Base-by-base conservation (phyloP, 208 protist species). In the Leishmania arabica region DNA sequence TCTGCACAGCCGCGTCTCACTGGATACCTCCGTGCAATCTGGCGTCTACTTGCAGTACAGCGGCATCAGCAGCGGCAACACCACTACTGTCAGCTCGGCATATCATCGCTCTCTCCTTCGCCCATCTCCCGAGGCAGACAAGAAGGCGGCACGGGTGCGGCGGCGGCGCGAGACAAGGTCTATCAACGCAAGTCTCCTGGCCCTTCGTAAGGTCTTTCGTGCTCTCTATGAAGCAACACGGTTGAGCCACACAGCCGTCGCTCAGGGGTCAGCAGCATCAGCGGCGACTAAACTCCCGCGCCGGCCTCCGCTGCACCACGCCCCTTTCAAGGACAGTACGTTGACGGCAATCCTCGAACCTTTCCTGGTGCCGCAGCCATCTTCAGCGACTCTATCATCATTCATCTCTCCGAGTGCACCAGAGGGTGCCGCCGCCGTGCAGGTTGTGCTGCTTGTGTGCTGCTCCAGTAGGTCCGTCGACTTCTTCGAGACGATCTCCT, bases 181-280 rank as follows among this genome's bases (percentile, higher is more conserved):
- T 84, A 97, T 97, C 78, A 97, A 97, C 86, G 89, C 87, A 47
- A 95, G 91, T n/a, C 83, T 97, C 72, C 86, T 97, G 42, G 92
- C 92, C 15, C 86, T 97, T 60, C 91, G 91, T 9, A 93, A 95
- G 68, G 94, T 97, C 11, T 86, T 97, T 9, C 92, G 93, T 58
- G 85, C 82, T 19, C 84, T 95, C 42, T 79, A 88, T 60, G 68
- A 86, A 47, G 70, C 75, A 1, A 75, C 70, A 8, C 53, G 17
- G 45, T 54, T n/a, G 37, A 66, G 13, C 53, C 27, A 17, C 56
- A 40, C 37, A 24, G 27, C 64, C 73, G 31, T 40, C 58, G 24
- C 66, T 13, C 34, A 31, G 47, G 42, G 3, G 47, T 13, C 24
- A 11, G 11, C 15, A 27, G 53, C 81, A 79, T 54, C 62, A 17